Conservation (phyloP, 1,284 basidiomycete genomes). For the Apiotrichum gamsii region DNA sequence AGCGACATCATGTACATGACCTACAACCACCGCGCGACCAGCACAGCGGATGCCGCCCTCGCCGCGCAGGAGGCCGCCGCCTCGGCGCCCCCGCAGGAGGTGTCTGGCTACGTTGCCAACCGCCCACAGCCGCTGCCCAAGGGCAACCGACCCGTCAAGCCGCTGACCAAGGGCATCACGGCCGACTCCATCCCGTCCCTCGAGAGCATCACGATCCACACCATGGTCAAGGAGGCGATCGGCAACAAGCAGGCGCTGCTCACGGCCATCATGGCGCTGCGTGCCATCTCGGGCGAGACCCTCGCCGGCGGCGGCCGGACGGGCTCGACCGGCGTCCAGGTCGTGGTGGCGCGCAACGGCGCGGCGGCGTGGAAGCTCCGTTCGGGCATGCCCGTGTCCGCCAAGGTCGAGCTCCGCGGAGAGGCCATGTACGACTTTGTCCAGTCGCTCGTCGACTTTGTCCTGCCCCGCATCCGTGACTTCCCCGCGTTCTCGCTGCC, state of each 20-base stretch:
- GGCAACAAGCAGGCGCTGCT: conserved; percentile 70
- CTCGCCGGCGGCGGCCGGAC: conserved; percentile 62
- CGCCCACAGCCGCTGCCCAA: conserved; percentile 37
- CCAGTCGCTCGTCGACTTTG: conserved; percentile 82
- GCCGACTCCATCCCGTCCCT: conserved; percentile 65
- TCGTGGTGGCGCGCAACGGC: conserved; percentile 70
- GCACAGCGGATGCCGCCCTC: conserved; percentile 6
- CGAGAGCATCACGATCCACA: conserved; percentile 78
- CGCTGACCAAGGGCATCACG: conserved; percentile 51
- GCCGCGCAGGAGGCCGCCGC: not conserved
- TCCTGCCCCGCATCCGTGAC: conserved; percentile 84
- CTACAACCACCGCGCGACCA: conserved; percentile 62
- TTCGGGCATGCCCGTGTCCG: conserved; percentile 73
- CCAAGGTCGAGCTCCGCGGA: conserved; percentile 82
- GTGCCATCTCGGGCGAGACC: conserved; percentile 80
- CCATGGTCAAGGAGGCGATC: conserved; percentile 73
- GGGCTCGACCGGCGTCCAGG: conserved; percentile 67
- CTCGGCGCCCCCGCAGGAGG: conserved; percentile 22
- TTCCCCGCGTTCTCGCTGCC: conserved; percentile 78
- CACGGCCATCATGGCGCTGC: conserved; percentile 75
- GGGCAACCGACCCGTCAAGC: conserved; percentile 41
- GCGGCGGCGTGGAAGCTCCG: conserved; percentile 80
- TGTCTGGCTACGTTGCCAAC: conserved; percentile 47
- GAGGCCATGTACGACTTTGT: conserved; percentile 92
- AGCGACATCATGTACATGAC: conserved; percentile 93